Conservation (phyloP, 2,329 filamentous ascomycete species). For the Zymoseptoria brevis region DNA sequence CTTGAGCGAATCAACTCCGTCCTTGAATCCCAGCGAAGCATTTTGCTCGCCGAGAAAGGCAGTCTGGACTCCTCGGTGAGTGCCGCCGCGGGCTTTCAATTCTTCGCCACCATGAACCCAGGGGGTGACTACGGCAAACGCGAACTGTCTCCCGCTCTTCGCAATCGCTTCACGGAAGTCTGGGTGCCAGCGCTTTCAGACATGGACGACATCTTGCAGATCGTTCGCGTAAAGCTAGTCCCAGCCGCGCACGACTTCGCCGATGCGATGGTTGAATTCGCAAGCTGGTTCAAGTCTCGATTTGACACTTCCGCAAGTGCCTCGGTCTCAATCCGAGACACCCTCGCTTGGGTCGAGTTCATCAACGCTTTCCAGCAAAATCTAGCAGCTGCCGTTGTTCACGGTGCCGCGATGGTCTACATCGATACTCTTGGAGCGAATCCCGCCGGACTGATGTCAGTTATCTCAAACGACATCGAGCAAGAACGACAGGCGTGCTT, state of each 20-base stretch:
- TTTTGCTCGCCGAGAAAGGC: conserved; percentile 91
- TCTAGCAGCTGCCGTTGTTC: conserved; percentile 46
- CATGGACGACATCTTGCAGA: conserved; percentile 76
- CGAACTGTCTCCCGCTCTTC: conserved; percentile 85
- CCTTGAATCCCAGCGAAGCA: conserved; percentile 75
- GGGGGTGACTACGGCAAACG: conserved; percentile 98
- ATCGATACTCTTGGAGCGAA: conserved; percentile 94
- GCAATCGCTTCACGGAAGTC: conserved; percentile 97
- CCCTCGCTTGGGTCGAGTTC: conserved; percentile 89
- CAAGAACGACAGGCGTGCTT: conserved; percentile 68
- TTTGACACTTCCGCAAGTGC: conserved; percentile 69
- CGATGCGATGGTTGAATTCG: conserved; percentile 70
- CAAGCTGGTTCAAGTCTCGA: conserved; percentile 80
- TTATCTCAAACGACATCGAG: conserved; percentile 60
- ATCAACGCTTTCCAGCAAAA: conserved; percentile 50
- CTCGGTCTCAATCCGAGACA: conserved; percentile 82
- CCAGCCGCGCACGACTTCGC: conserved; percentile 51
- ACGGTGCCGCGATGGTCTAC: conserved; percentile 91
- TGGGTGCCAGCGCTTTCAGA: conserved; percentile 90
- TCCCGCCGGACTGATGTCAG: conserved; percentile 75
- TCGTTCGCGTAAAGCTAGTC: conserved; percentile 68
- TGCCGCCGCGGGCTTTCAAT: conserved; percentile 76
- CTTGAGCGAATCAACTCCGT: conserved; percentile 94
- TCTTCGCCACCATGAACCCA: conserved; percentile 98
- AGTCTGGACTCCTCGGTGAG: conserved; percentile 71